Evolutionary conservation across 2,329 filamentous ascomycete genomes (phyloP), one percentile per base, ranked within the genome.

Genomic region (Pseudogymnoascus sp.): DNA sequence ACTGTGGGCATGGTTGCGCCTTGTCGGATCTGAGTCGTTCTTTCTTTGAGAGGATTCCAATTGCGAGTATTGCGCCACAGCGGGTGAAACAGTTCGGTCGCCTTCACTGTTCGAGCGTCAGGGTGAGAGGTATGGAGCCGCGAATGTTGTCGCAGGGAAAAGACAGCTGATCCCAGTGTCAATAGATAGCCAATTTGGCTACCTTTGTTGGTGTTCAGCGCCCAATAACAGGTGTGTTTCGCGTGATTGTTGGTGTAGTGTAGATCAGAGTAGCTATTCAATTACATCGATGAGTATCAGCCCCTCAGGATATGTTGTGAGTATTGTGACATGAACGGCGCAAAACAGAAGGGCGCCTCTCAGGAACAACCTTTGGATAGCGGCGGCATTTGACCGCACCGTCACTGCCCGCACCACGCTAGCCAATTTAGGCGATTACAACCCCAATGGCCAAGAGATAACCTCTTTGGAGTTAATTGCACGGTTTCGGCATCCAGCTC

Each of bases 401-500:
- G 50, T 33, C 50, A 56, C 50, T 56, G 50, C 50, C 50, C 50
- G 50, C 50, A 33, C 50, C n/a, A 33, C 50, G 50, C 28, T 56
- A 56, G 50, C 50, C 41, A 56, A 56, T 56, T 56, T 56, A 56
- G 50, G 50, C 26, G 50, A 56, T 56, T 56, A 56, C 50, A 56
- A 56, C 50, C 50, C 50, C 50, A 56, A 56, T 56, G 26, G 50
- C 26, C 50, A 56, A 56, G 50, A 56, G 50, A 56, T 56, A 56
- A n/a, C 50, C 16, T 56, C 50, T 33, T 56, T 56, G 50, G 50
- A 56, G 19, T 56, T 33, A 56, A 56, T 33, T 56, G 50, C 28
- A 12, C 28, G 16, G 11, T 19, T 33, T 56, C 26, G 50, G 50
- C 26, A 56, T 33, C 50, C 50, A 33, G 50, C 50, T 33, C 50